phyloP scores from a whole-genome alignment of 192 early-diverging fungal species.

The Coemansia sp. region DNA sequence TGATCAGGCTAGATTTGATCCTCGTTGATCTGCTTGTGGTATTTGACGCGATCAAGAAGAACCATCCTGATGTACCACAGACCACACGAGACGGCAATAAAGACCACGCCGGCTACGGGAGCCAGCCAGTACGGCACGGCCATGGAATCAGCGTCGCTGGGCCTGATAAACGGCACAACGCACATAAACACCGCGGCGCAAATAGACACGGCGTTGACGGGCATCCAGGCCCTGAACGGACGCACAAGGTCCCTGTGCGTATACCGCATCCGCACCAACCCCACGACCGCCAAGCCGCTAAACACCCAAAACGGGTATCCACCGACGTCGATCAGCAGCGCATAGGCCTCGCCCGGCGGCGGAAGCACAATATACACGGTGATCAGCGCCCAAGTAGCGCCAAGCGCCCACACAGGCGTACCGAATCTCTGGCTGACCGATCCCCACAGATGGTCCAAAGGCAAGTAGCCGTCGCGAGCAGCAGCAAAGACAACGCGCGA shows the following conservation, averaged over 20 bases:
- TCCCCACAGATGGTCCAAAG: slow-evolving; percentile 37
- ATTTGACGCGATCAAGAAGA: slow-evolving; percentile 21
- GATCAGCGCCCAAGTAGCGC: slow-evolving; percentile 15
- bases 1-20: neutral
- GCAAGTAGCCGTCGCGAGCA: slow-evolving; percentile 55
- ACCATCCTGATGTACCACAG: slow-evolving; percentile 50
- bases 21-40: slow-evolving; percentile 11
- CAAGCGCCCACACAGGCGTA: slow-evolving; percentile 36
- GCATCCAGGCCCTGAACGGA: slow-evolving; percentile 49
- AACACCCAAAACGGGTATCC: slow-evolving; percentile 58
- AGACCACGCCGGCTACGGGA: slow-evolving; percentile 35
- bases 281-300: slow-evolving; percentile 55
- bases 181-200: slow-evolving; percentile 35
- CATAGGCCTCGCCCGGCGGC: slow-evolving; percentile 54
- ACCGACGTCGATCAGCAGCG: slow-evolving; percentile 55
- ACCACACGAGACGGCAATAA: slow-evolving; percentile 29
- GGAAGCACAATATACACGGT: slow-evolving; percentile 45
- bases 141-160: neutral
- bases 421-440: slow-evolving; percentile 37
- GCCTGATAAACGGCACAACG: slow-evolving; percentile 34
- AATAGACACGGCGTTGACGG: slow-evolving; percentile 30
- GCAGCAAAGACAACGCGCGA: slow-evolving; percentile 56
- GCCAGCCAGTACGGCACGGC: slow-evolving; percentile 50
- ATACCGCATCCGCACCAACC: slow-evolving; percentile 52
- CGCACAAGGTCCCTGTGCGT: slow-evolving; percentile 38